Percentiles rank a stretch among this genome's conserved stretches.
Conservation (phyloP, 2,329 filamentous ascomycete genomes). For the Fusarium subtropicale region DNA sequence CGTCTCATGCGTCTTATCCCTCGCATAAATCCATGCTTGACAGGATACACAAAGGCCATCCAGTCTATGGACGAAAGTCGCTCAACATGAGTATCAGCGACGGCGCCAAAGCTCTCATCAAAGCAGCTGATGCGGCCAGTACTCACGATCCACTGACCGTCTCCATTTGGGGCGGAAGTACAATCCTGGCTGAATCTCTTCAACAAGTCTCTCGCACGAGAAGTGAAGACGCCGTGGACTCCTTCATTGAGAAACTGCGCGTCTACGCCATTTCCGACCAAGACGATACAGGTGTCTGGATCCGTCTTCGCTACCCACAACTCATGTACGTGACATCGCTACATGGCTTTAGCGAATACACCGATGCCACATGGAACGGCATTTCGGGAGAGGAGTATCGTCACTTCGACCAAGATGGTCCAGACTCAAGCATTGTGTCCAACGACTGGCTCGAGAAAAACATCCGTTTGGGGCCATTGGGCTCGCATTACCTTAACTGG, state of each 20-base stretch:
- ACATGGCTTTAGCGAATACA: slow-evolving; percentile 67
- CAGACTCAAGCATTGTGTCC: slow-evolving; percentile 1
- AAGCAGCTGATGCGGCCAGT: slow-evolving; percentile 31
- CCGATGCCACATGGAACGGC: slow-evolving; percentile 64
- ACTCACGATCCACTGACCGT: slow-evolving; percentile 59
- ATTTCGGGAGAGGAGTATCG: slow-evolving; percentile 51
- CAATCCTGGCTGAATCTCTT: slow-evolving; percentile 62
- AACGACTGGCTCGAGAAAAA: slow-evolving; percentile 17
- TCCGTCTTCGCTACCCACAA: slow-evolving; percentile 63
- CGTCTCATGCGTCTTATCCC: background rate
- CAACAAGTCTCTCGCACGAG: slow-evolving; percentile 48
- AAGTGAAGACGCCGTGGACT: slow-evolving; percentile 48
- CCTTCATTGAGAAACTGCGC: slow-evolving; percentile 56
- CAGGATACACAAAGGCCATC: slow-evolving; percentile 1
- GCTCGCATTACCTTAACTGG: slow-evolving; percentile 12
- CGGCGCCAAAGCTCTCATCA: slow-evolving; percentile 57
- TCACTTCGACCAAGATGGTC: slow-evolving; percentile 12
- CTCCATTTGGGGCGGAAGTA: slow-evolving; percentile 65
- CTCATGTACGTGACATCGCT: slow-evolving; percentile 66
- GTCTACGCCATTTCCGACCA: slow-evolving; percentile 70
- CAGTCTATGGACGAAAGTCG: slow-evolving; percentile 42
- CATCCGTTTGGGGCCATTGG: slow-evolving; percentile 10
- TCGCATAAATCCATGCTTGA: background rate
- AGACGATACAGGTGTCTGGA: slow-evolving; percentile 67
- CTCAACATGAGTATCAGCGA: slow-evolving; percentile 40